Conservation (phyloP, 2,329 filamentous ascomycete genomes). For the Fusarium sp. region DNA sequence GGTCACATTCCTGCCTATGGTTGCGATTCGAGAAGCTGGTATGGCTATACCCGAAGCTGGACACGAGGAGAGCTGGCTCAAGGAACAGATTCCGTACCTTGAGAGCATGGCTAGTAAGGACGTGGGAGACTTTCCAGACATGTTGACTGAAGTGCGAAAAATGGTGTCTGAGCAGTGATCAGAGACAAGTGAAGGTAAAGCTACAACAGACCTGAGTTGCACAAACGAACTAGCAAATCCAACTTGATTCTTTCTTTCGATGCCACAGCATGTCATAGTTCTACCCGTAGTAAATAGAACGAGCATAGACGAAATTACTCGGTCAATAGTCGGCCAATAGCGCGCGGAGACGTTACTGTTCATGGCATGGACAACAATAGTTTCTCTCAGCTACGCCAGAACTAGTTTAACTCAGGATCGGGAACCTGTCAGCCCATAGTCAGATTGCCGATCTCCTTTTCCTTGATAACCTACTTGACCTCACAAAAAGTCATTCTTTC, state of each 20-base stretch:
- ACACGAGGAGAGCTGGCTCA: conserved; percentile 28
- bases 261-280: too few relatives aligned
- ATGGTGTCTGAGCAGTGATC: too few relatives aligned
- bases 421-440: not conserved
- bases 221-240: too few relatives aligned
- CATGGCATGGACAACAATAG: not conserved
- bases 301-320: too few relatives aligned
- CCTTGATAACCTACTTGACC: not conserved
- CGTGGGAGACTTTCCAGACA: conserved; percentile 12
- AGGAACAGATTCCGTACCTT: conserved; percentile 21
- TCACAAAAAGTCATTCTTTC: not conserved
- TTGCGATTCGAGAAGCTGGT: conserved; percentile 32
- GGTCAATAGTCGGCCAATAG: not conserved
- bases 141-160: conserved; percentile 6
- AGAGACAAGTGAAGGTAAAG: too few relatives aligned
- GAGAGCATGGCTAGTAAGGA: conserved; percentile 28
- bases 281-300: too few relatives aligned
- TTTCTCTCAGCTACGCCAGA: not conserved
- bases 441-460: not conserved
- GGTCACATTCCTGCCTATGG: conserved; percentile 32
- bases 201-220: too few relatives aligned
- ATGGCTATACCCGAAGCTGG: conserved; percentile 38
- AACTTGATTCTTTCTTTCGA: too few relatives aligned
- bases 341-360: not conserved
- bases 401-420: not conserved